Evolutionary conservation across 495 filamentous ascomycete species (phyloP).

Genomic region (Talaromyces ruber): DNA sequence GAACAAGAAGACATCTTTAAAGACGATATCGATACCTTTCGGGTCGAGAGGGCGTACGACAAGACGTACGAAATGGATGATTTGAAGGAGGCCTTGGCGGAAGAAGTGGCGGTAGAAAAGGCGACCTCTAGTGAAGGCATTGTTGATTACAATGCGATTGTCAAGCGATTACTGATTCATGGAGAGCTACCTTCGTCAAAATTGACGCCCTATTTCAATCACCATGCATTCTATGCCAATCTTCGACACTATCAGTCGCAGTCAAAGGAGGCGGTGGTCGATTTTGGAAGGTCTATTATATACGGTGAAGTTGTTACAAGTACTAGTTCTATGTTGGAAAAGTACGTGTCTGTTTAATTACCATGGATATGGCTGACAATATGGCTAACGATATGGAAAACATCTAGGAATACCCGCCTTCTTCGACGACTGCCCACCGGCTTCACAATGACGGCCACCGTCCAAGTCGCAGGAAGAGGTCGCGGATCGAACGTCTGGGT

Average conservation of each 20-base stretch:
- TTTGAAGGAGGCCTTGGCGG: slow-evolving; percentile 41
- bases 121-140: slow-evolving; percentile 33
- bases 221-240: slow-evolving; percentile 68
- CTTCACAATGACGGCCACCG: slow-evolving; percentile 84
- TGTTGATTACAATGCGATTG: slow-evolving; percentile 63
- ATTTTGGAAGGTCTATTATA: slow-evolving; percentile 70
- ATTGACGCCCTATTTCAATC: slow-evolving; percentile 84
- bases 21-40: slow-evolving; percentile 80
- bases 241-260: slow-evolving; percentile 57
- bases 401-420: slow-evolving; percentile 61
- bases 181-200: slow-evolving; percentile 59
- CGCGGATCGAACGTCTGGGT: slow-evolving; percentile 94
- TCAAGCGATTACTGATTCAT: slow-evolving; percentile 67
- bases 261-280: slow-evolving; percentile 40
- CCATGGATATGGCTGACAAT: slow-evolving; percentile 9
- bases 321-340: slow-evolving; percentile 91
- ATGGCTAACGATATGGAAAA: too few species aligned
- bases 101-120: slow-evolving; percentile 15
- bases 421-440: slow-evolving; percentile 70
- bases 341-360: slow-evolving; percentile 39
- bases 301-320: slow-evolving; percentile 93
- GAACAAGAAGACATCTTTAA: slow-evolving; percentile 67
- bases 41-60: slow-evolving; percentile 51
- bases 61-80: slow-evolving; percentile 50
- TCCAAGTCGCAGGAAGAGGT: slow-evolving; percentile 84